These are phyloP conservation scores for Albugo candida DNA, from an alignment of 352 stramenopile species.

Conservation along the genomic window DNA sequence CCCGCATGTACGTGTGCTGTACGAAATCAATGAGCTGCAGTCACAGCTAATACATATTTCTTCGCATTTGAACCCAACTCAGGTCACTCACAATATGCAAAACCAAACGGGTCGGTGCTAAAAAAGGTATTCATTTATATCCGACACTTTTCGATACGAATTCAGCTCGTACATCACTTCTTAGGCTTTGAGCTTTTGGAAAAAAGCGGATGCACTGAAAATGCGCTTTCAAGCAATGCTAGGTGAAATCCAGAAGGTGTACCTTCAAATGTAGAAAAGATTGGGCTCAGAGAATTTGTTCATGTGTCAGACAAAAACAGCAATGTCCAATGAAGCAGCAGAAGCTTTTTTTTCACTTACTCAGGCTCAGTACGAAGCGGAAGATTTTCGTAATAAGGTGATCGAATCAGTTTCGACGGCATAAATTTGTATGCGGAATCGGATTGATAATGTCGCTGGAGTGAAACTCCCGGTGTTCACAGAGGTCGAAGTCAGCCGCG, in stretches of 20 bases:
- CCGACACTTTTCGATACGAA: conserved; percentile 2
- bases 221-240: conserved; percentile 83
- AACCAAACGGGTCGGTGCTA: conserved; percentile 56
- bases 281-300: conserved; percentile 7
- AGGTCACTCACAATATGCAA: conserved; percentile 76
- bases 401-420: conserved; percentile 91
- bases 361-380: conserved; percentile 95
- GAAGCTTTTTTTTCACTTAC: conserved; percentile 96
- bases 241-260: conserved; percentile 69
- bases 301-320: conserved; percentile 44
- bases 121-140: conserved; percentile 43
- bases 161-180: background rate
- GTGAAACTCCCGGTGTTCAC: conserved; percentile 98
- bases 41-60: background rate
- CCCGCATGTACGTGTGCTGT: conserved; percentile 39
- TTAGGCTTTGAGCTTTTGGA: conserved; percentile 80
- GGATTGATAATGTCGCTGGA: conserved; percentile 98
- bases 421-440: conserved; percentile 88
- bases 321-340: conserved; percentile 77
- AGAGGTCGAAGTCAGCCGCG: conserved; percentile 85
- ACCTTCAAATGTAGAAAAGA: conserved; percentile 5
- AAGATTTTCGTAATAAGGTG: conserved; percentile 94
- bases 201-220: conserved; percentile 99
- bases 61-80: background rate
- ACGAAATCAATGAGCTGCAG: background rate